These are phyloP conservation scores for Penicillium vulpinum DNA, from an alignment of 2,329 filamentous ascomycete species.

Conservation along the genomic window DNA sequence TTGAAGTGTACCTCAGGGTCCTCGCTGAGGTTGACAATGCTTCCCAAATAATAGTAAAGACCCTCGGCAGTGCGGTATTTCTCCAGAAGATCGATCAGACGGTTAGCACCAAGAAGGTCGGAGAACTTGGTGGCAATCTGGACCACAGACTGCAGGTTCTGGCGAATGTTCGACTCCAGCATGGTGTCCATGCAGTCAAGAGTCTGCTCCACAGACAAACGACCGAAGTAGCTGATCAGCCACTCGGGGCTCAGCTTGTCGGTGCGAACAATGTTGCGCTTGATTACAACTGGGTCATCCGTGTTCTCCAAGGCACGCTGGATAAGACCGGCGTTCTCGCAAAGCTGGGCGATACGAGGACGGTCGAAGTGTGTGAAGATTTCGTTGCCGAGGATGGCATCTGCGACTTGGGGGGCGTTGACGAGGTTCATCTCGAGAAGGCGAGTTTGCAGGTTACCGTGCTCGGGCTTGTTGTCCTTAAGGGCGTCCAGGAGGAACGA, in stretches of 20 bases:
- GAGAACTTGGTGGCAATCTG: constrained; percentile 98
- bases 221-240: constrained; percentile 88
- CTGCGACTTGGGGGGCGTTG: constrained; percentile 94
- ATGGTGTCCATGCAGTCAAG: constrained; percentile 93
- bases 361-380: constrained; percentile 99
- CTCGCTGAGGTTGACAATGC: constrained; percentile 94
- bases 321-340: constrained; percentile 85
- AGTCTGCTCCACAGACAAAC: constrained; percentile 91
- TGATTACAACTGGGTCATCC: constrained; percentile 84
- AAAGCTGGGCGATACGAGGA: constrained; percentile 80
- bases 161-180: constrained; percentile 94
- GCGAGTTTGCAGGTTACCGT: constrained; percentile 89
- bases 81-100: constrained; percentile 89
- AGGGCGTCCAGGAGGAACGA: constrained; percentile 96
- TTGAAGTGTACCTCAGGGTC: constrained; percentile 98
- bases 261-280: constrained; percentile 80
- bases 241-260: constrained; percentile 89
- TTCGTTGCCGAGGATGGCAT: constrained; percentile 95
- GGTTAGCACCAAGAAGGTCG: constrained; percentile 83
- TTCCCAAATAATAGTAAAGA: constrained; percentile 96
- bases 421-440: constrained; percentile 97
- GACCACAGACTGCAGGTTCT: constrained; percentile 92
- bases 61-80: constrained; percentile 97
- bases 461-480: constrained; percentile 91
- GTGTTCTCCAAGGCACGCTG: constrained; percentile 92